Evolutionary conservation across 75 land plant species (phyloP).

Genomic region (Selaginella tamariscina): DNA sequence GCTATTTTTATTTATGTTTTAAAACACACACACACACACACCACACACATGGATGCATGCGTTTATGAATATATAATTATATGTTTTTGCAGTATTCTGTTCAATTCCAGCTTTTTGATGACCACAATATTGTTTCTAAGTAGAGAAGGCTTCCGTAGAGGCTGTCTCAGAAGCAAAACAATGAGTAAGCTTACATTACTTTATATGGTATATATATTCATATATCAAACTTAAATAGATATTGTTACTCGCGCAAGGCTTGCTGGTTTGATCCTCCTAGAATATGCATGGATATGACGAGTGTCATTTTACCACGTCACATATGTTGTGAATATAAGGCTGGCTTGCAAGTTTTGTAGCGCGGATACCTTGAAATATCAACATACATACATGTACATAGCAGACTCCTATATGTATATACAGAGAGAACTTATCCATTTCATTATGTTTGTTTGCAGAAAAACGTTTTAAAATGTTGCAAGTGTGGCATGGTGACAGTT

Average conservation of each 20-base stretch:
- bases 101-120: constrained; percentile 74
- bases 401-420: too few relatives aligned
- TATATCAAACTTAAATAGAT: constrained; percentile 14
- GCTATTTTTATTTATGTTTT: not conserved
- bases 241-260: not conserved
- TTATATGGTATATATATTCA: not conserved
- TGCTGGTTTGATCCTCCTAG: not conserved
- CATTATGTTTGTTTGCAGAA: not conserved
- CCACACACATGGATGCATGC: too few relatives aligned
- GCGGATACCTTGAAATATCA: not conserved
- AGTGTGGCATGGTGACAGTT: constrained; percentile 72
- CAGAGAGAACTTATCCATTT: not conserved
- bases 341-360: not conserved
- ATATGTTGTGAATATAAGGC: not conserved
- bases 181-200: constrained; percentile 24
- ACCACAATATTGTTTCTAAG: constrained; percentile 75
- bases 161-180: constrained; percentile 61
- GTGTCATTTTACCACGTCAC: not conserved
- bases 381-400: too few relatives aligned
- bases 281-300: not conserved
- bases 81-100: constrained; percentile 63
- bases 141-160: constrained; percentile 93
- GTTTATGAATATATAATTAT: too few relatives aligned
- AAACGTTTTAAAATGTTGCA: constrained; percentile 10
- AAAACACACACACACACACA: too few relatives aligned